Conservation (phyloP, 2,329 filamentous ascomycete species). For the Albifimbria verrucaria region DNA sequence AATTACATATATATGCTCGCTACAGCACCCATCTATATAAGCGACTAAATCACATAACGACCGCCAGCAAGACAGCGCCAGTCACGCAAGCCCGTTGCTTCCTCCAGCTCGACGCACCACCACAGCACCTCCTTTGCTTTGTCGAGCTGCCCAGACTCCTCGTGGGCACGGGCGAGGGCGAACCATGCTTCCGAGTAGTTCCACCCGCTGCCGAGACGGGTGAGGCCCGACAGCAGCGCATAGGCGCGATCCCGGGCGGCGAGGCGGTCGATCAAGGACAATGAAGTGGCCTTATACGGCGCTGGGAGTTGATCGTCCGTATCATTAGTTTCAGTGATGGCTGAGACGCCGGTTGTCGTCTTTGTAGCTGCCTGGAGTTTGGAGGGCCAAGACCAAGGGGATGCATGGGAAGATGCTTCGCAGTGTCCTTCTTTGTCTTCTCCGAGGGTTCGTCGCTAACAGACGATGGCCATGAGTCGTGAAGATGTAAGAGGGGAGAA, state of each 20-base stretch:
- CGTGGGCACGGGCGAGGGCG: constrained; percentile 79
- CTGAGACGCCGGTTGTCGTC: not conserved
- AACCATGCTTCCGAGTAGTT: constrained; percentile 94
- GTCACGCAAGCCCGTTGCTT: constrained; percentile 71
- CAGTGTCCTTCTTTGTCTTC: constrained; percentile 4
- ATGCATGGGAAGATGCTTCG: constrained; percentile 33
- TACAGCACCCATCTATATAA: too few relatives aligned
- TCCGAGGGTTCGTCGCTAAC: not conserved
- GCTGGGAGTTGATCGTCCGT: constrained; percentile 43
- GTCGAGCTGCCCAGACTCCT: constrained; percentile 78
- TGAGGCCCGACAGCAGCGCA: constrained; percentile 75
- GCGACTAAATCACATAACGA: constrained; percentile 57
- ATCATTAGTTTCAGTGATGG: constrained; percentile 14
- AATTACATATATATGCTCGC: too few relatives aligned
- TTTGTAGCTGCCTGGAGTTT: constrained; percentile 4
- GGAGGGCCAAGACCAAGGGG: constrained; percentile 44
- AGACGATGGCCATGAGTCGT: not conserved
- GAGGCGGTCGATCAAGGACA: constrained; percentile 76
- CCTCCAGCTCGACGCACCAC: constrained; percentile 97
- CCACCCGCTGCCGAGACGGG: constrained; percentile 84
- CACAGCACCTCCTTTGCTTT: constrained; percentile 91
- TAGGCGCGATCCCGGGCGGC: constrained; percentile 87
- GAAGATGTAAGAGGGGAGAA: not conserved
- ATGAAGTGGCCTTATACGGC: constrained; percentile 55
- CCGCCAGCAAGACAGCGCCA: constrained; percentile 71